Evolutionary conservation across 306 rosid species (phyloP).

Genomic region (Oemleria cerasiformis): DNA sequence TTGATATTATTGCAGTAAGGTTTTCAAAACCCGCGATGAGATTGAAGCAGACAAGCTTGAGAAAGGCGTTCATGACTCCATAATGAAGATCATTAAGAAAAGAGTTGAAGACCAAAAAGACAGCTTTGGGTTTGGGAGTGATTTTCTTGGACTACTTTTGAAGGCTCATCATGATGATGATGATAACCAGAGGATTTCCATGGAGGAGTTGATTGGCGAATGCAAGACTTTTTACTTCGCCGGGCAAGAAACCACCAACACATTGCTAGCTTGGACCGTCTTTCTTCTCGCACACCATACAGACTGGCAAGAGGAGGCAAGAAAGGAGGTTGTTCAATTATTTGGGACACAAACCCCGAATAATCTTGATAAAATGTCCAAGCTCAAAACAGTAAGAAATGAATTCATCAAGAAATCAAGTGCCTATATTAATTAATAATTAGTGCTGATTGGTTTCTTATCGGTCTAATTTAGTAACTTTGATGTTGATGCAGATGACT

Average conservation of each 20-base stretch:
- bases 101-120: neutral
- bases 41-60: neutral
- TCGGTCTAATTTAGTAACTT: too few relatives aligned
- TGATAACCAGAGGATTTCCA: neutral
- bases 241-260: neutral
- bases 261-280: neutral
- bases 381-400: neutral
- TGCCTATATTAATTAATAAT: neutral
- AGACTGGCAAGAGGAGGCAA: constrained; percentile 1
- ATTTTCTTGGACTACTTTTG: constrained; percentile 3
- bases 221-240: neutral
- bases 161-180: neutral
- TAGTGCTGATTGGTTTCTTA: too few relatives aligned
- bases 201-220: neutral
- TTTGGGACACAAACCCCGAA: neutral
- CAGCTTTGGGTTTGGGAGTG: neutral
- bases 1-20: neutral
- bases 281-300: constrained; percentile 1
- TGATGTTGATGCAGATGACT: neutral
- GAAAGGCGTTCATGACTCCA: neutral
- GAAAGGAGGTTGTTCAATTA: neutral
- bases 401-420: neutral
- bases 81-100: neutral
- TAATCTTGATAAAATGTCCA: neutral
- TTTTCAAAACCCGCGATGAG: neutral